These are phyloP conservation scores for Curvularia lunata DNA, from an alignment of 2,329 filamentous ascomycete species.

Conservation along the genomic window DNA sequence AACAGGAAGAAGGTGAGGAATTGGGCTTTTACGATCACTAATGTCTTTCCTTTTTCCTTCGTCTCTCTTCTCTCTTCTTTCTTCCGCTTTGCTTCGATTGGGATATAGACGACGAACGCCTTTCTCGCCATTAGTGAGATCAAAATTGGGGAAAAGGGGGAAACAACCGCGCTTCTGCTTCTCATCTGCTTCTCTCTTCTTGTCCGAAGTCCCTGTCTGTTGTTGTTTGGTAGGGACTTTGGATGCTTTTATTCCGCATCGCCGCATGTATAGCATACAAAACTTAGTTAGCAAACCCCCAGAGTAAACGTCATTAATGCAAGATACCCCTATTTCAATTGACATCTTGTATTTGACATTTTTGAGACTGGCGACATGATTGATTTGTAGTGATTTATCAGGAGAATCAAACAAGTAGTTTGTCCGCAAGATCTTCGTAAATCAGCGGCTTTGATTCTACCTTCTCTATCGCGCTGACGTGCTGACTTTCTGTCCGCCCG, in stretches of 20 bases:
- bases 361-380: background rate
- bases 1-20: slow-evolving; percentile 46
- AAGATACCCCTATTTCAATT: slow-evolving; percentile 15
- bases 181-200: background rate
- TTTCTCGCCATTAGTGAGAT: background rate
- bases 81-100: background rate
- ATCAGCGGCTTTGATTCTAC: background rate
- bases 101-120: background rate
- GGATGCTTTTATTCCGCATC: background rate
- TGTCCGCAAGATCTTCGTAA: background rate
- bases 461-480: background rate
- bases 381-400: background rate
- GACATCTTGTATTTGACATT: background rate
- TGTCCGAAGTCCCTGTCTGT: too few relatives aligned
- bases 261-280: background rate
- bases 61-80: background rate
- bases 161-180: background rate
- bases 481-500: background rate
- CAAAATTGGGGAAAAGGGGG: background rate
- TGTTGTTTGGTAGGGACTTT: too few relatives aligned
- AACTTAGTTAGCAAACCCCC: background rate
- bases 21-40: slow-evolving; percentile 28
- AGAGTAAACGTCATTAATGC: slow-evolving; percentile 5
- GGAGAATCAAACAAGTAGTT: background rate
- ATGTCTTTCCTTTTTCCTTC: slow-evolving; percentile 6